Conservation (phyloP, 208 protist species). For the Endotrypanum monterogeii region DNA sequence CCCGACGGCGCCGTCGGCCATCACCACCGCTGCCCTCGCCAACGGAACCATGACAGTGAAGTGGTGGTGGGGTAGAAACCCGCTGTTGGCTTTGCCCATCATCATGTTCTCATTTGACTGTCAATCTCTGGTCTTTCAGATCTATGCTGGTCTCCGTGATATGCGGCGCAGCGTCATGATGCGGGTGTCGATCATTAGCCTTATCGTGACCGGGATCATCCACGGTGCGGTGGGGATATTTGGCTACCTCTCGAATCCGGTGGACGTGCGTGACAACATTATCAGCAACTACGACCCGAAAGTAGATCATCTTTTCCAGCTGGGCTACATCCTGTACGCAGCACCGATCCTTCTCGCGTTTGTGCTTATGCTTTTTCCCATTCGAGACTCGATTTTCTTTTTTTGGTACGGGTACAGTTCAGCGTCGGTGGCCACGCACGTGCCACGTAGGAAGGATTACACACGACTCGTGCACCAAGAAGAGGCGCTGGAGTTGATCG, state of each 20-base stretch:
- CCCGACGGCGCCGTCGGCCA: slow-evolving; percentile 13
- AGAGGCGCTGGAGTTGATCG: slow-evolving; percentile 37
- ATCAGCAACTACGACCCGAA: slow-evolving; percentile 80
- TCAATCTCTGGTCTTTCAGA: slow-evolving; percentile 79
- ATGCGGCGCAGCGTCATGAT: slow-evolving; percentile 71
- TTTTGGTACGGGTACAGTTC: slow-evolving; percentile 76
- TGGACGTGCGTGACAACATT: slow-evolving; percentile 67
- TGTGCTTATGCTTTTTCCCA: slow-evolving; percentile 71
- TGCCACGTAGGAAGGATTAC: slow-evolving; percentile 53
- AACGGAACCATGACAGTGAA: slow-evolving; percentile 10
- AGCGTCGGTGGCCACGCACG: slow-evolving; percentile 62
- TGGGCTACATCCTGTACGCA: slow-evolving; percentile 64
- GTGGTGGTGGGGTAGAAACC: slow-evolving; percentile 54
- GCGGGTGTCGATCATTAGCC: slow-evolving; percentile 48
- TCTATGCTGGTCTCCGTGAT: slow-evolving; percentile 60
- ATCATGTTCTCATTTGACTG: slow-evolving; percentile 89
- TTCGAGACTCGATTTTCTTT: slow-evolving; percentile 80
- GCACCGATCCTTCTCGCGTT: slow-evolving; percentile 68
- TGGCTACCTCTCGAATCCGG: slow-evolving; percentile 66
- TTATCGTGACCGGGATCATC: slow-evolving; percentile 52
- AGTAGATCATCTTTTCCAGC: slow-evolving; percentile 54
- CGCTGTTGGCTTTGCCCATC: slow-evolving; percentile 63
- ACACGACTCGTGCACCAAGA: slow-evolving; percentile 37
- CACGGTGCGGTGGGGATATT: slow-evolving; percentile 74
- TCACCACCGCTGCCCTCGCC: slow-evolving; percentile 16